These are phyloP conservation scores for Penicillium coprophilum DNA, from an alignment of 495 filamentous ascomycete species.

Conservation along the genomic window DNA sequence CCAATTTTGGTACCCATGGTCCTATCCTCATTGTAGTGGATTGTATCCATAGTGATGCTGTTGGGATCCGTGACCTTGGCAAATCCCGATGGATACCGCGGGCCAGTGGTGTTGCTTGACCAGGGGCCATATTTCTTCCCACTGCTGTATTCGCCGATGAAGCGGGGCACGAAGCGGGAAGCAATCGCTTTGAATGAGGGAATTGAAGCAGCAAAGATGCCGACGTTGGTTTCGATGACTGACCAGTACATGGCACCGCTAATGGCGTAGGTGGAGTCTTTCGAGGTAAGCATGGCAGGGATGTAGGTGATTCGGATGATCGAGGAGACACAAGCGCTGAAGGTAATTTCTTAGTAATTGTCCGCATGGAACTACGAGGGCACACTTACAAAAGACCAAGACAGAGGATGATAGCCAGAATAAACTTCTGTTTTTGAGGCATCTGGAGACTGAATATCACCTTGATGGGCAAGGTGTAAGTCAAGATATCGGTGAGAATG, in stretches of 20 bases:
- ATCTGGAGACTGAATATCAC: constrained; percentile 39
- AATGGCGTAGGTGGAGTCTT: constrained; percentile 40
- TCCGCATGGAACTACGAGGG: background rate
- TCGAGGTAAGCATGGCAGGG: constrained; percentile 36
- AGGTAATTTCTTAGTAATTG: background rate
- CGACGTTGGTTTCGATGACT: constrained; percentile 45
- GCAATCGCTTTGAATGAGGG: constrained; percentile 46
- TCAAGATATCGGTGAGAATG: constrained; percentile 53
- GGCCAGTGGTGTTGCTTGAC: constrained; percentile 22
- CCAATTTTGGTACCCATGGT: constrained; percentile 31
- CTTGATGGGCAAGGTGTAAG: constrained; percentile 48
- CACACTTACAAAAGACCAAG: constrained; percentile 42
- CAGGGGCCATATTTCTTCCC: constrained; percentile 32
- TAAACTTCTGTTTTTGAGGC: constrained; percentile 40
- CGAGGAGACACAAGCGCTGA: constrained; percentile 43
- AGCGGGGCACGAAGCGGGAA: constrained; percentile 40
- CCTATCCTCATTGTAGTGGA: constrained; percentile 18
- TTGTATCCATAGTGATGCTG: constrained; percentile 20
- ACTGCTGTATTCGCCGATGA: constrained; percentile 41
- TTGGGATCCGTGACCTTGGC: constrained; percentile 30
- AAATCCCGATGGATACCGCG: constrained; percentile 33
- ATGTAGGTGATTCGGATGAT: constrained; percentile 47
- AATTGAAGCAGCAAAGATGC: constrained; percentile 42
- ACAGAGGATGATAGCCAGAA: constrained; percentile 36
- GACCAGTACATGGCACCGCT: constrained; percentile 48